Base-by-base conservation (phyloP, 2,329 filamentous ascomycete genomes). In the Xylariaceae sp. region DNA sequence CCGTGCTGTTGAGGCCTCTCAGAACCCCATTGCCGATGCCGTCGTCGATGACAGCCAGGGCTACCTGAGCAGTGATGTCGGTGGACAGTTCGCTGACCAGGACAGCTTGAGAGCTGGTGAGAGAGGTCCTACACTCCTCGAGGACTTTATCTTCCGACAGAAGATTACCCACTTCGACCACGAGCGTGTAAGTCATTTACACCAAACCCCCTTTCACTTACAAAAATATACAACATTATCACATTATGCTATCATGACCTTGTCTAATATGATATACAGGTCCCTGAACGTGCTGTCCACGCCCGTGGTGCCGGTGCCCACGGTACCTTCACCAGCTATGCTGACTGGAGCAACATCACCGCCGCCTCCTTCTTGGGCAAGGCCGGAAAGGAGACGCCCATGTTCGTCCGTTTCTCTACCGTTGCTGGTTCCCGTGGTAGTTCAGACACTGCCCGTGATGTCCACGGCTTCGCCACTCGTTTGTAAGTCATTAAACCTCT, bases 21-120 rank as follows among this genome's bases (percentile, higher is more conserved):
- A 61, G 1, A 62, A 67, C 37, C 67, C 70, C 30, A 61, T 75
- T 3, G 64, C 66, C 5, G 61, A 71, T 51, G 77, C 75, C 54
- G 76, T 78, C 60, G 67, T 82, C 4, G 79, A 86, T 59, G 84
- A 87, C 64, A 77, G 76, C 51, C 69, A 80, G 39, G 76, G 76
- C 1, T 87, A 75, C 70, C 70, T 87, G 65, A 90, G 87, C 0
- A 83, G 82, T 34, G 88, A 90, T 68, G 83, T 83, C 23, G 88
- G 88, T 9, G 86, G 83, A 0, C 87, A 86, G 0, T 86, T 90
- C 47, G 77, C 78, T 51, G 88, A 90, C 35, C 85, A 88, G 67
- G 77, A 81, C 62, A 88, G 84, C 66, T 73, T 90, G 44, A 86
- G 80, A 66, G 86, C 81, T n/a, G 88, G 88, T 2, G 78, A 81